Conservation (phyloP, 306 rosid genomes). For the Trifolium pratense region DNA sequence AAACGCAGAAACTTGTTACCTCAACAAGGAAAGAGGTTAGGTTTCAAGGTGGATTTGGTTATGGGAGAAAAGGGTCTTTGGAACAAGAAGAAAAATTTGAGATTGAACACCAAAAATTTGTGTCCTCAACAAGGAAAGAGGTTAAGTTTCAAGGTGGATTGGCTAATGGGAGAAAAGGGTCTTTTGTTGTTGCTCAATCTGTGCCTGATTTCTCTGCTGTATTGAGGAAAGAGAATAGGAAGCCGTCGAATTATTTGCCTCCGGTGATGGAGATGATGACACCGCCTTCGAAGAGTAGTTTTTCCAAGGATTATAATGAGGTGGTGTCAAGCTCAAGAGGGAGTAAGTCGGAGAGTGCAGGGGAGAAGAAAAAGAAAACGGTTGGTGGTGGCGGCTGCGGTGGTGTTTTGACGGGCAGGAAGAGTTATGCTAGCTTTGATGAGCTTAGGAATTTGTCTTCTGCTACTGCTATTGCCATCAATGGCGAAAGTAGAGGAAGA, state of each 20-base stretch:
- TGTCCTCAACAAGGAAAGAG: slow-evolving; percentile 64
- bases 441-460: slow-evolving; percentile 74
- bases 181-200: slow-evolving; percentile 68
- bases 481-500: slow-evolving; percentile 59
- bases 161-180: slow-evolving; percentile 47
- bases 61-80: slow-evolving; percentile 51
- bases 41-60: slow-evolving; percentile 46
- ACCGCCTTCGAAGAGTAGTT: slow-evolving; percentile 50
- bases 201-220: slow-evolving; percentile 86
- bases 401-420: slow-evolving; percentile 57
- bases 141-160: slow-evolving; percentile 57
- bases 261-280: slow-evolving; percentile 64
- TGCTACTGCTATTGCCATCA: slow-evolving; percentile 65
- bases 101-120: slow-evolving; percentile 21
- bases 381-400: background rate
- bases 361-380: slow-evolving; percentile 57
- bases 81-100: slow-evolving; percentile 54
- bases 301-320: slow-evolving; percentile 37
- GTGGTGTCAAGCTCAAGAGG: slow-evolving; percentile 63
- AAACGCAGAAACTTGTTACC: slow-evolving; percentile 24
- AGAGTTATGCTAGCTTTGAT: slow-evolving; percentile 80
- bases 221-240: slow-evolving; percentile 83
- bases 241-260: slow-evolving; percentile 52
- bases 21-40: slow-evolving; percentile 70
- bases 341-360: slow-evolving; percentile 73